Base-by-base conservation (phyloP, 306 rosid genomes). In the Cyamopsis tetragonoloba region DNA sequence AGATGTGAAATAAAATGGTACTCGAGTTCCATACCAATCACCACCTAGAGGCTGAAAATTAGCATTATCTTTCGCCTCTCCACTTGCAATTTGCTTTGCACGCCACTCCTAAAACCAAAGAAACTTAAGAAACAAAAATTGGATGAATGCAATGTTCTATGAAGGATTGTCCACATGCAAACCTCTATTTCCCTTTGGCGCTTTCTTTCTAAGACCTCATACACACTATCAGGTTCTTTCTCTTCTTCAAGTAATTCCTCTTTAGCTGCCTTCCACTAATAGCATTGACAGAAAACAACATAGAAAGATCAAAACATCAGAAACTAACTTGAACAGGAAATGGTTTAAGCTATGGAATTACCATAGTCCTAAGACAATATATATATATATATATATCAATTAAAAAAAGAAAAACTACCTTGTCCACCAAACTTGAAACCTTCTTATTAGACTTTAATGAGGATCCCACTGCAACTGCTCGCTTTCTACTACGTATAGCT, bases 181-280 rank as follows among this genome's bases (percentile, higher is more conserved):
- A 90, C 99, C 96, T 95, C 91, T 76, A 95, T 95, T 82, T 88
- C 97, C 82, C 82, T 86, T 73, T 88, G 90, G 38, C 97, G 89
- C 84, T 95, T 95, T 62, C 87, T 87, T 82, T 90, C 96, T 4
- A 95, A 73, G 44, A 75, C 56, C 81, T 90, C 99, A 7, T 75
- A 83, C 28, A 88, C 79, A 73, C 84, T 81, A 53, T 82, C 84
- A 10, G 97, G 92, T 68, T 95, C 99, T 73, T 88, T 89, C 87
- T 95, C 95, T 22, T 89, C 97, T 77, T 88, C 98, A 56, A 80
- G 95, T 76, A 91, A 50, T 77, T 95, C 97, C 82, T 95, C 99
- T 82, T 95, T 95, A 13, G 99, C 99, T 66, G 97, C 99, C 72
- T 86, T 95, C 99, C 99, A 90, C 99, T 90, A 66, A 44, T 59